Conservation (phyloP, 768 basidiomycete species). For the Trametes meyenii region DNA sequence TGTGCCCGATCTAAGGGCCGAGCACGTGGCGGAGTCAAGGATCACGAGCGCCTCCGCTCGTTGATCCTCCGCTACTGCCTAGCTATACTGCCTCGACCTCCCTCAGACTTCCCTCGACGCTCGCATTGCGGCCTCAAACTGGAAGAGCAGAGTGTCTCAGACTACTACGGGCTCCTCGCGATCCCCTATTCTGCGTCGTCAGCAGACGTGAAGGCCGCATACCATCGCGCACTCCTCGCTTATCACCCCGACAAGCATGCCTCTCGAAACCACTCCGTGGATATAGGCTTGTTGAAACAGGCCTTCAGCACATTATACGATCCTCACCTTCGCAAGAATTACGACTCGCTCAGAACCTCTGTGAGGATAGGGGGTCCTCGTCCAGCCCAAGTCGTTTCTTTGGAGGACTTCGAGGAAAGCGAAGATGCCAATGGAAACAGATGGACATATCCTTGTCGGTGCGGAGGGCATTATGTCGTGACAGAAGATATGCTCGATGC, state of each 20-base stretch:
- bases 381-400: slow-evolving; percentile 77
- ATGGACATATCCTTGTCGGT: slow-evolving; percentile 72
- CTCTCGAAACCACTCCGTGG: slow-evolving; percentile 29
- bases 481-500: slow-evolving; percentile 61
- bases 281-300: slow-evolving; percentile 64
- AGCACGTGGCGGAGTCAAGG: not conserved
- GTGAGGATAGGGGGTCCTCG: slow-evolving; percentile 46
- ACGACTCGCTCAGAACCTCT: slow-evolving; percentile 43
- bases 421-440: slow-evolving; percentile 37
- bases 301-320: slow-evolving; percentile 68
- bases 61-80: too few relatives aligned
- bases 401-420: slow-evolving; percentile 64
- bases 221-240: slow-evolving; percentile 64
- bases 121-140: slow-evolving; percentile 15
- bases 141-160: slow-evolving; percentile 28
- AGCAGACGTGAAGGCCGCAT: slow-evolving; percentile 67
- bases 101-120: too few relatives aligned
- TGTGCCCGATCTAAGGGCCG: not conserved
- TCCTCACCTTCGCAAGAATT: slow-evolving; percentile 47
- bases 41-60: not conserved
- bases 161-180: slow-evolving; percentile 66
- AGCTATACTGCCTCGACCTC: too few relatives aligned
- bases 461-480: slow-evolving; percentile 69
- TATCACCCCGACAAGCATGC: slow-evolving; percentile 66
- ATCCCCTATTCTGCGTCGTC: slow-evolving; percentile 51